Conservation (phyloP, 2,329 filamentous ascomycete genomes). For the Diaporthe humulicola region DNA sequence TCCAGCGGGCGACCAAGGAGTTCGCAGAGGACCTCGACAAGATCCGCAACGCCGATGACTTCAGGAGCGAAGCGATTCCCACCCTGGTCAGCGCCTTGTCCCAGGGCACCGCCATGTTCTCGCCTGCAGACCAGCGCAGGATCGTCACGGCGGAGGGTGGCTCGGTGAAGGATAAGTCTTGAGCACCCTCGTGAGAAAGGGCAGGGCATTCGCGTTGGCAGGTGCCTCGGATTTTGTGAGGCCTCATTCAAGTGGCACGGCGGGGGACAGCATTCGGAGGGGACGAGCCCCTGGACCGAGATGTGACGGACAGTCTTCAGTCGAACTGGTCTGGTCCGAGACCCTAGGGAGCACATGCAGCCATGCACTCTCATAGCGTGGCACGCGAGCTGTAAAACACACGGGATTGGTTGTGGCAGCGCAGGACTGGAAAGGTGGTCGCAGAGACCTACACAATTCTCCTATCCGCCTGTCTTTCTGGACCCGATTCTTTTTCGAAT, state of each 20-base stretch:
- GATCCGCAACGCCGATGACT: slow-evolving; percentile 77
- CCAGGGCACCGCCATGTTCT: slow-evolving; percentile 76
- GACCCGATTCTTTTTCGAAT: background rate
- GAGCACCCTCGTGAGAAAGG: background rate
- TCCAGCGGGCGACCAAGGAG: slow-evolving; percentile 77
- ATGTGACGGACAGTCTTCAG: background rate
- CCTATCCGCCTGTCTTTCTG: background rate
- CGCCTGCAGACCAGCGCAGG: slow-evolving; percentile 57
- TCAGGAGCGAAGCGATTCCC: slow-evolving; percentile 73
- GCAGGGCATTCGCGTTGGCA: background rate
- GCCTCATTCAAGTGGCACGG: background rate
- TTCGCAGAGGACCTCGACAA: slow-evolving; percentile 82
- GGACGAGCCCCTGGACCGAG: background rate
- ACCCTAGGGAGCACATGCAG: background rate
- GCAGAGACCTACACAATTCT: background rate
- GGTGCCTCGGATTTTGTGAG: background rate
- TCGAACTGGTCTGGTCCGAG: background rate
- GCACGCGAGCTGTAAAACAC: too few relatives aligned
- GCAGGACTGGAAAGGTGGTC: background rate
- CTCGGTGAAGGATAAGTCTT: slow-evolving; percentile 24
- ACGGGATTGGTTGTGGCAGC: background rate
- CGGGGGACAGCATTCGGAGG: background rate
- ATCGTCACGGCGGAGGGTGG: slow-evolving; percentile 43
- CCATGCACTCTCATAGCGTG: too few relatives aligned
- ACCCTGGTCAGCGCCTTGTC: slow-evolving; percentile 77